These are phyloP conservation scores for Trametes sanguinea DNA, from an alignment of 768 basidiomycete genomes.

Conservation along the genomic window DNA sequence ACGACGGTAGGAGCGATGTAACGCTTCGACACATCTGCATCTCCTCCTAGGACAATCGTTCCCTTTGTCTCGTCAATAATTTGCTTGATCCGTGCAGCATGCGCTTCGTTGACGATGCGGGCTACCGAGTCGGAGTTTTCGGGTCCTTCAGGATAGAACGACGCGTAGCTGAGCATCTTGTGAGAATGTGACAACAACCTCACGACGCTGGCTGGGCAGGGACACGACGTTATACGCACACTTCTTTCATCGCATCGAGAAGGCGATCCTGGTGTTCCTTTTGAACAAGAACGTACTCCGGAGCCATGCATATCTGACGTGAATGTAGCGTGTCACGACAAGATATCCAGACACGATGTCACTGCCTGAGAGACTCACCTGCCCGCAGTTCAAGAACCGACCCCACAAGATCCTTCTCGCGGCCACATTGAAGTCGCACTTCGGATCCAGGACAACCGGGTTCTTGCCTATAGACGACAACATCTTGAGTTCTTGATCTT, in stretches of 20 bases:
- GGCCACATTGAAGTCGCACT: slow-evolving; percentile 54
- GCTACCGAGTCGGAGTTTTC: slow-evolving; percentile 44
- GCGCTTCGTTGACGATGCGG: slow-evolving; percentile 53
- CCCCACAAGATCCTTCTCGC: slow-evolving; percentile 78
- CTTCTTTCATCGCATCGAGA: too few species aligned
- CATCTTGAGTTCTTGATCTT: too few species aligned
- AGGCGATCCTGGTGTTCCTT: too few species aligned
- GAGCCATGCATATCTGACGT: too few species aligned
- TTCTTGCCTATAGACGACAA: slow-evolving; percentile 48
- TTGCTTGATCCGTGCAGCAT: slow-evolving; percentile 57
- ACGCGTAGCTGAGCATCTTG: slow-evolving; percentile 32
- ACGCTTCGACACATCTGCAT: slow-evolving; percentile 51
- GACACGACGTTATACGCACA: too few species aligned
- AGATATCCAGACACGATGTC: neutral
- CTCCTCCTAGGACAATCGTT: slow-evolving; percentile 62
- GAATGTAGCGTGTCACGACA: too few species aligned
- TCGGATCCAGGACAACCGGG: slow-evolving; percentile 65
- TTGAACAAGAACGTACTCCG: too few species aligned
- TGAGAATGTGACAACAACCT: too few species aligned
- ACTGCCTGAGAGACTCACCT: slow-evolving; percentile 24
- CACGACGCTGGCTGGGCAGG: too few species aligned
- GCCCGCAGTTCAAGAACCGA: slow-evolving; percentile 66
- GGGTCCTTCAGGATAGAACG: slow-evolving; percentile 52
- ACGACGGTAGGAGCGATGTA: slow-evolving; percentile 78
- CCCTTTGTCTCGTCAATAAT: slow-evolving; percentile 68